Evolutionary conservation across 495 filamentous ascomycete genomes (phyloP).

Genomic region (Xylaria nigripes): DNA sequence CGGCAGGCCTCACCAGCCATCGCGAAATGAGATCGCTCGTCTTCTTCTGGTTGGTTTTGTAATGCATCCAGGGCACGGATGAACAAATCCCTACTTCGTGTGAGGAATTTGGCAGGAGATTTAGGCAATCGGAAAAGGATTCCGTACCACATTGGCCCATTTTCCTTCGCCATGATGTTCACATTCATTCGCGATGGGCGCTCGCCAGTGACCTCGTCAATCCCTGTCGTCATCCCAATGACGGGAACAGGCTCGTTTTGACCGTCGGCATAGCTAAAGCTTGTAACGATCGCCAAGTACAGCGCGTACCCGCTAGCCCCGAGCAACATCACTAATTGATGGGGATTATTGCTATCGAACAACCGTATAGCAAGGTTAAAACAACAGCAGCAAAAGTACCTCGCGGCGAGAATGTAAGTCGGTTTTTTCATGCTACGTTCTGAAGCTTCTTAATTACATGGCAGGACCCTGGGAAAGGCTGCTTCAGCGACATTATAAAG

Average conservation of each 20-base stretch:
- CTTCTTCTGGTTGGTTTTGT: conserved; percentile 31
- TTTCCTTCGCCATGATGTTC: conserved; percentile 27
- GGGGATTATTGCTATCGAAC: not conserved
- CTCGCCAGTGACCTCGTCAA: conserved; percentile 28
- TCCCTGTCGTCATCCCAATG: conserved; percentile 29
- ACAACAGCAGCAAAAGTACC: not conserved
- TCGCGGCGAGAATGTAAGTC: not conserved
- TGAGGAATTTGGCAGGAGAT: not conserved
- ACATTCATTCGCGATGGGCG: conserved; percentile 31
- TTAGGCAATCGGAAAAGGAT: not conserved
- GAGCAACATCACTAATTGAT: not conserved
- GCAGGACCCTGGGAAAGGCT: too few species aligned
- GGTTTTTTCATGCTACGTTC: not conserved
- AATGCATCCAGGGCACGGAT: conserved; percentile 37
- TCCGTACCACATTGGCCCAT: conserved; percentile 33
- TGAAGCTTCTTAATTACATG: not conserved
- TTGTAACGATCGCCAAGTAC: not conserved
- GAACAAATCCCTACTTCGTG: conserved; percentile 33
- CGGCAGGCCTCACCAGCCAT: conserved; percentile 33
- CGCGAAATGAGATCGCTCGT: conserved; percentile 40
- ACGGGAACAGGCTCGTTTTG: conserved; percentile 22
- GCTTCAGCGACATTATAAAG: too few species aligned
- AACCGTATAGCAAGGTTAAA: not conserved
- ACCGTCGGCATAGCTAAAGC: not conserved
- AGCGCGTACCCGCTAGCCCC: not conserved